Percentiles rank a stretch among this genome's conserved stretches.
Evolutionary conservation across 2,329 filamentous ascomycete genomes (phyloP).

Genomic region (Phialocephala sp.): DNA sequence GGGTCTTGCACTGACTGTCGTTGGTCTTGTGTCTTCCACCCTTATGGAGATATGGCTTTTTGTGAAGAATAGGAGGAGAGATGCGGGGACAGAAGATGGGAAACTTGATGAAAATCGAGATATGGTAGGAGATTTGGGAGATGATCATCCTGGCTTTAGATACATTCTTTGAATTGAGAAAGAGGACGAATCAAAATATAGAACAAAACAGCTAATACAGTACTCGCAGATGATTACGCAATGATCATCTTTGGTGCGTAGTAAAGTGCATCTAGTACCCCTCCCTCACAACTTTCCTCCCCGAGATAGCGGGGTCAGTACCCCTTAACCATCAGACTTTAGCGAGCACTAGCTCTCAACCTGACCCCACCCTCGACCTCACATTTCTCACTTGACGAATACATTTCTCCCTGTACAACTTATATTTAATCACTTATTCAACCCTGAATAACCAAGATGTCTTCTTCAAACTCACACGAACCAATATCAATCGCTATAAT

Average conservation of each 20-base stretch:
- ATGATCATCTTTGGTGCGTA: not conserved
- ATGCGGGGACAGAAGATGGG: constrained; percentile 7
- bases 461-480: constrained; percentile 1
- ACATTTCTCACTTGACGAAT: not conserved
- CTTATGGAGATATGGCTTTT: constrained; percentile 13
- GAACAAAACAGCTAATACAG: not conserved
- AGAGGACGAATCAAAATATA: not conserved
- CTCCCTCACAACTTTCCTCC: constrained; percentile 7
- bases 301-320: constrained; percentile 8
- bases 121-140: constrained; percentile 13
- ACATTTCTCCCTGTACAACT: not conserved
- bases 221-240: not conserved
- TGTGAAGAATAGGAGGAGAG: constrained; percentile 19
- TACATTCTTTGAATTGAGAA: constrained; percentile 1
- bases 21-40: constrained; percentile 36
- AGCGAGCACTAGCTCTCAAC: not conserved
- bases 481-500: constrained; percentile 55
- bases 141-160: constrained; percentile 21
- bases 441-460: not conserved
- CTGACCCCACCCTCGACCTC: not conserved
- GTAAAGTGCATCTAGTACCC: not conserved
- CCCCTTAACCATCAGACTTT: not conserved
- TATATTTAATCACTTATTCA: not conserved
- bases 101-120: constrained; percentile 8
- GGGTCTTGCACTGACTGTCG: constrained; percentile 41